A percentile compares a stretch with the other conserved stretches of the same genome.
Evolutionary conservation across 2,329 filamentous ascomycete species (phyloP).

Genomic region (Orbilia ellipsospora): DNA sequence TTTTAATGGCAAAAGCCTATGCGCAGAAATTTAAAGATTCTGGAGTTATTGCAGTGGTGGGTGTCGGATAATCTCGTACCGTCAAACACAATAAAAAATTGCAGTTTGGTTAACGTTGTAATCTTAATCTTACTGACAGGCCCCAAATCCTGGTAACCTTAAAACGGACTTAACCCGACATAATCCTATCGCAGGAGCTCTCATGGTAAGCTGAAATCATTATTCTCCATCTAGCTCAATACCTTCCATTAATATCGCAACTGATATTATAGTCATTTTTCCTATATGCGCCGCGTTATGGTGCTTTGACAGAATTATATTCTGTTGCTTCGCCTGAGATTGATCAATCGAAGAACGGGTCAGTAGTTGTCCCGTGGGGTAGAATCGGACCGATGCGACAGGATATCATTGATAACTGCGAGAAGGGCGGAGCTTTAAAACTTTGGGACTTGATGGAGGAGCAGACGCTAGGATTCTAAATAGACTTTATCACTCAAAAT

Average conservation of each 20-base stretch:
- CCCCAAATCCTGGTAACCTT: slow-evolving; percentile 63
- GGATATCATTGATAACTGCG: slow-evolving; percentile 61
- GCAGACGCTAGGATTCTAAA: slow-evolving; percentile 61
- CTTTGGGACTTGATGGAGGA: slow-evolving; percentile 66
- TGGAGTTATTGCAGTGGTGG: slow-evolving; percentile 61
- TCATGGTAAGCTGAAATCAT: slow-evolving; percentile 51
- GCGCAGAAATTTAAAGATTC: slow-evolving; percentile 59
- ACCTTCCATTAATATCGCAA: background rate
- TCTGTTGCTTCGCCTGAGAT: slow-evolving; percentile 61
- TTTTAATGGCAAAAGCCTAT: slow-evolving; percentile 60
- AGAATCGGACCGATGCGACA: slow-evolving; percentile 60
- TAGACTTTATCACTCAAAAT: background rate
- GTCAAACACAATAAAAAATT: background rate
- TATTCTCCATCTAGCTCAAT: background rate
- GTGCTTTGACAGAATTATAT: slow-evolving; percentile 63
- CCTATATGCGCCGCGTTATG: slow-evolving; percentile 60
- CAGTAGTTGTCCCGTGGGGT: slow-evolving; percentile 67
- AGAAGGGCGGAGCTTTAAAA: slow-evolving; percentile 62
- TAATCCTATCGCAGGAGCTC: slow-evolving; percentile 26
- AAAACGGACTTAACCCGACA: slow-evolving; percentile 62
- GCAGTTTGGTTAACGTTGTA: slow-evolving; percentile 1
- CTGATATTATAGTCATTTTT: slow-evolving; percentile 51
- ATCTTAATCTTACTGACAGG: slow-evolving; percentile 17
- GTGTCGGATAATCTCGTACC: slow-evolving; percentile 19
- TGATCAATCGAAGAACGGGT: slow-evolving; percentile 60